Conservation (phyloP, 2,329 filamentous ascomycete species). For the Ilyonectria robusta region DNA sequence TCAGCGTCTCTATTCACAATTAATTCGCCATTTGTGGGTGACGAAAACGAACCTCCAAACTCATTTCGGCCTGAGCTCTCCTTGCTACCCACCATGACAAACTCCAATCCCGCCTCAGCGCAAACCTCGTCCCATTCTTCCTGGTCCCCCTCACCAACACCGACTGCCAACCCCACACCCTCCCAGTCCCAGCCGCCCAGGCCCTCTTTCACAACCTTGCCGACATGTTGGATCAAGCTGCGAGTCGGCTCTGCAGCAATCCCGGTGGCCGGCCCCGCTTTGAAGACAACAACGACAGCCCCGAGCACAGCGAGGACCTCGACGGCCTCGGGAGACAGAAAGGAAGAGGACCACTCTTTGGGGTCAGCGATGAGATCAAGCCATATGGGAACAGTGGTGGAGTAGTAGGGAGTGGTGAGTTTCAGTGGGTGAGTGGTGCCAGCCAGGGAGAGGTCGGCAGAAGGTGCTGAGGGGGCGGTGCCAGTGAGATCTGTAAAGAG, state of each 20-base stretch:
- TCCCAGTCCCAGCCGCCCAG: constrained; percentile 76
- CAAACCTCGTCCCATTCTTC: constrained; percentile 75
- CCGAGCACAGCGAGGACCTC: constrained; percentile 75
- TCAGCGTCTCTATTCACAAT: constrained; percentile 35
- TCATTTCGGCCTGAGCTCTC: constrained; percentile 64
- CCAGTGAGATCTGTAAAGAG: constrained; percentile 67
- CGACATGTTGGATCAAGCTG: constrained; percentile 66
- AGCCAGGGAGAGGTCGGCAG: constrained; percentile 62
- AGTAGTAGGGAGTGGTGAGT: constrained; percentile 74
- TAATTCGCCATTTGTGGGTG: not conserved
- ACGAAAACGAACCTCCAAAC: constrained; percentile 64
- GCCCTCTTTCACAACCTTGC: constrained; percentile 68
- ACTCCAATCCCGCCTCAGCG: constrained; percentile 72
- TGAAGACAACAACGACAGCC: constrained; percentile 65
- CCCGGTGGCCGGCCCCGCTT: constrained; percentile 38
- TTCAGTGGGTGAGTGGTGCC: constrained; percentile 71
- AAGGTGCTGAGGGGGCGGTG: constrained; percentile 53
- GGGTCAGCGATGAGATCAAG: constrained; percentile 71
- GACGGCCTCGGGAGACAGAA: constrained; percentile 71
- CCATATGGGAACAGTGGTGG: constrained; percentile 74
- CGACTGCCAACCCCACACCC: constrained; percentile 72
- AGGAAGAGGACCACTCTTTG: constrained; percentile 69
- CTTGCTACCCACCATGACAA: constrained; percentile 66
- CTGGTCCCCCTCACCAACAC: constrained; percentile 63
- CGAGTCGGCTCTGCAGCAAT: constrained; percentile 46